A percentile compares a stretch with the other conserved stretches of the same genome.
These are phyloP conservation scores for Scutellaria minor DNA, from an alignment of 257 asterid species.

Conservation along the genomic window DNA sequence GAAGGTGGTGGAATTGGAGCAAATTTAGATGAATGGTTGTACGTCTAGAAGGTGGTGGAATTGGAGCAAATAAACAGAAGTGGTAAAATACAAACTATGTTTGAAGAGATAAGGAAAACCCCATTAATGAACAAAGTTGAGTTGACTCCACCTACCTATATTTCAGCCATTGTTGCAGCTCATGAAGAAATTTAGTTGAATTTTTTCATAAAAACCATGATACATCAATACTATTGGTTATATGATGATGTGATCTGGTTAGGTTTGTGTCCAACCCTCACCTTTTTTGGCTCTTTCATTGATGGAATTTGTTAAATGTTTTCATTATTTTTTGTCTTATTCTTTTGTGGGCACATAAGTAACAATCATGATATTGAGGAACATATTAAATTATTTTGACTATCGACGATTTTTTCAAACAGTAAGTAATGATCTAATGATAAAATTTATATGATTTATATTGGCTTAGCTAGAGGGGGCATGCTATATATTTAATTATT, in stretches of 20 bases:
- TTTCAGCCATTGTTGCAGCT: constrained; percentile 20
- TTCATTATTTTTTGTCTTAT: constrained; percentile 2
- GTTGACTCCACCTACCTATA: constrained; percentile 37
- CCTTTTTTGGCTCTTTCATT: constrained; percentile 4
- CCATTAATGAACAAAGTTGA: constrained; percentile 8
- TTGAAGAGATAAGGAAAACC: not conserved
- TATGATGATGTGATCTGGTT: constrained; percentile 28
- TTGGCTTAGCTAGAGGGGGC: no score
- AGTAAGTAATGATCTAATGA: no score
- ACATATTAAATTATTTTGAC: not conserved
- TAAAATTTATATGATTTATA: no score
- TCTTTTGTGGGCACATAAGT: not conserved
- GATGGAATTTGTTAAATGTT: not conserved
- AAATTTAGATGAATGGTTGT: no score
- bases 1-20: not conserved
- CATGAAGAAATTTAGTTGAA: not conserved
- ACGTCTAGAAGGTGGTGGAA: not conserved
- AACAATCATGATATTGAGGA: constrained; percentile 29
- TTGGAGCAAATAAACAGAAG: constrained; percentile 10
- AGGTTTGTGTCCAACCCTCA: constrained; percentile 44
- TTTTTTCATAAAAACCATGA: not conserved
- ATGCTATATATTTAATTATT: no score
- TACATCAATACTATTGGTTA: constrained; percentile 32
- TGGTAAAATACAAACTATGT: not conserved
- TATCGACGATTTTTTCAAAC: no score